Evolutionary conservation across 192 early-diverging fungal species (phyloP), one percentile per base, ranked within the genome.

Genomic region (Chytriomyces sp.): DNA sequence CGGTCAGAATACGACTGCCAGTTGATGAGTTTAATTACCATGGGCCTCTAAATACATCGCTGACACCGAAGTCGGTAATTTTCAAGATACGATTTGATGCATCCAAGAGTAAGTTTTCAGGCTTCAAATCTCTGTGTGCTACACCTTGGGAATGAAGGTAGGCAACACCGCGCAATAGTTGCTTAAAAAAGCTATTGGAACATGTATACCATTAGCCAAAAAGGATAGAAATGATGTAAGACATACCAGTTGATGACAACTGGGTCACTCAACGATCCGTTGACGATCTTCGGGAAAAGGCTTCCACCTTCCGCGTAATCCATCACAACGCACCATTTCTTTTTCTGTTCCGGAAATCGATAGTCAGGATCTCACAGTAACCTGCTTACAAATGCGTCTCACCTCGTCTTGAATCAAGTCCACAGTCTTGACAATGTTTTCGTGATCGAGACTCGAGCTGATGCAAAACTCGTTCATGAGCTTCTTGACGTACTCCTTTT

Each of bases 11-110:
- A n/a, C n/a, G n/a, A n/a, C n/a, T n/a, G n/a, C n/a, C n/a, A n/a
- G n/a, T n/a, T n/a, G n/a, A n/a, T n/a, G n/a, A n/a, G n/a, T n/a
- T n/a, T n/a, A n/a, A n/a, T n/a, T n/a, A n/a, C n/a, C 93, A 93
- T 49, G 89, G 89, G 36, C 85, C 85, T 64, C 89, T 85, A 82
- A 96, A 95, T 4, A 97, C 96, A 74, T 93, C 92, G 3, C 93
- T 92, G n/a, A 94, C 92, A 41, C 96, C 96, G 88, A 97, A 98
- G 85, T 98, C 96, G 12, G 95, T 91, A 72, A 98, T 93, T 79
- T 98, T 98, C 62, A 98, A 70, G 14, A 54, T 75, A 8, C 85
- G 83, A 68, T 88, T 84, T 17, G 57, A 39, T 5, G 7, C 40
- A 57, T 92, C 91, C 71, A 98, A 77, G 19, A 97, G 80, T 28